Evolutionary conservation across 2,329 filamentous ascomycete genomes (phyloP), one percentile per base, ranked within the genome.

Genomic region (Fusarium miscanthi): DNA sequence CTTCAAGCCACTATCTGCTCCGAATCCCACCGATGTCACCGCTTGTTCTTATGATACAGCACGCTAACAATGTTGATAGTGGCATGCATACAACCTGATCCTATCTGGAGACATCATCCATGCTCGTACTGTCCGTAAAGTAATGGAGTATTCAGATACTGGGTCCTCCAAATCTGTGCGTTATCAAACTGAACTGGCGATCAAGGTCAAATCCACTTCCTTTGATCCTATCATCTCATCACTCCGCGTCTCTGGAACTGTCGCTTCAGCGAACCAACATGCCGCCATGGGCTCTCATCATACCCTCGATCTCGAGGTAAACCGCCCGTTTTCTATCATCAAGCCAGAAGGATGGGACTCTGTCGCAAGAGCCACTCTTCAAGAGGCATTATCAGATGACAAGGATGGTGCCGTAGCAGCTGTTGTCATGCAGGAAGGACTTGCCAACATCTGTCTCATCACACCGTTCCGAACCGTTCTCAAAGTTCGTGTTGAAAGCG

Each of bases 331-430:
- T 77, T 95, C 93, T 11, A 81, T 99, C 12, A 92, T 94, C 84
- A 98, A 98, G 83, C 88, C 89, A 42, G 91, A 82, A 60, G 82
- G 94, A 45, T 99, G 96, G 96, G 96, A 99, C 81, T 95, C 92
- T 74, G 91, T 99, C 16, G 93, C 95, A 7, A 85, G 92, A 52
- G 91, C 93, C 66, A 92, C 93, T 49, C 87, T 99, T 16, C 86
- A 89, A 63, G 94, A 97, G 80, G 92, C 94, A 2, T 87, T 95
- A 19, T 91, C 93, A 76, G 90, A 93, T 74, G 92, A 94, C 73
- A 91, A 92, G 77, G 91, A 93, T 69, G 94, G 94, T 2, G 92
- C 95, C 69, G 88, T 97, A 23, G 94, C 94, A 61, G 95, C 96
- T 1, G 92, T 98, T 2, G 93, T 98, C 30, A 95, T 99, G 92